phyloP scores from a whole-genome alignment of 352 stramenopile species.

The Sclerospora graminicola region DNA sequence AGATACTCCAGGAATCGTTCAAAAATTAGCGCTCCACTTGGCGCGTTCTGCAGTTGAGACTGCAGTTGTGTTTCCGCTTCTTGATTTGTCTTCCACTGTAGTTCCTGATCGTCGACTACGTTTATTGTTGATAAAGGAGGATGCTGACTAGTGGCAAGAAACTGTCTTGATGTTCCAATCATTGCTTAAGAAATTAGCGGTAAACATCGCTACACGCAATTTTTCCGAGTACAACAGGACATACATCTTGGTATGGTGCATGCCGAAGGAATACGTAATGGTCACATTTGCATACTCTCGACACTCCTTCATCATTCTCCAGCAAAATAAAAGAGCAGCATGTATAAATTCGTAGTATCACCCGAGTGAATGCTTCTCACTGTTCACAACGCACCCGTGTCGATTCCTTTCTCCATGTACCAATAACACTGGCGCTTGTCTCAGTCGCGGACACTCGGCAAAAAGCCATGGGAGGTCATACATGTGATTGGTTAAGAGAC shows the following conservation, averaged over 20 bases:
- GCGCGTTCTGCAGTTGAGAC: no score
- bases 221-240: conserved; percentile 51
- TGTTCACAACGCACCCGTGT: conserved; percentile 13
- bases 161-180: conserved; percentile 84
- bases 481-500: conserved; percentile 79
- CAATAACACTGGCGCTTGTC: conserved; percentile 55
- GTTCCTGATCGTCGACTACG: no score
- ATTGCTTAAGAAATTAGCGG: conserved; percentile 69
- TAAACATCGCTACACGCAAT: conserved; percentile 76
- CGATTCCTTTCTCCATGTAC: conserved; percentile 65
- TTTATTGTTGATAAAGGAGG: no score
- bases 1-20: no score
- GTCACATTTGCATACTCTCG: conserved; percentile 43
- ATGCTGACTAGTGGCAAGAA: no score
- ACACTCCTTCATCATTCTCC: conserved; percentile 51
- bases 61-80: no score
- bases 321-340: conserved; percentile 1
- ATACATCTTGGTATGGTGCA: conserved; percentile 84
- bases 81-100: no score
- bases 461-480: conserved; percentile 72
- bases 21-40: no score
- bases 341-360: not conserved
- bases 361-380: no score
- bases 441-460: conserved; percentile 39
- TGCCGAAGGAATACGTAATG: conserved; percentile 76